A percentile compares a stretch with the other conserved stretches of the same genome.
These are phyloP conservation scores for Vitis hybrid DNA, from an alignment of 177 flowering plant species.

Conservation along the genomic window DNA sequence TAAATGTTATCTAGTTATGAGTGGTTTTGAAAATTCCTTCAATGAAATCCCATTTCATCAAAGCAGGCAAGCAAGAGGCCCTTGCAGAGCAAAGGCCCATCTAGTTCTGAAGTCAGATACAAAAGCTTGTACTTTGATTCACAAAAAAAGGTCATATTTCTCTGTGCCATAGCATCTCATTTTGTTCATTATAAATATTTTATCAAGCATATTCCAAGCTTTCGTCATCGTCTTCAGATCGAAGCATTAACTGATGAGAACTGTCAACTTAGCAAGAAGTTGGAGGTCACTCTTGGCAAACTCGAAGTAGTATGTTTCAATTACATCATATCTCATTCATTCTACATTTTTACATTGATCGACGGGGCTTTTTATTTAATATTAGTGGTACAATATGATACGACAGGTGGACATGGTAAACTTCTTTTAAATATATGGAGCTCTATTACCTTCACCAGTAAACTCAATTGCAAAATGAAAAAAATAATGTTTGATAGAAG, in stretches of 20 bases:
- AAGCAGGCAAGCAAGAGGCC: slow-evolving; percentile 14
- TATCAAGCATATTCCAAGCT: background rate
- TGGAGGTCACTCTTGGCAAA: slow-evolving; percentile 36
- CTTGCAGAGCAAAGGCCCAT: slow-evolving; percentile 1
- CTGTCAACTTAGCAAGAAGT: slow-evolving; percentile 28
- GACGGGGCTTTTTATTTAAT: no score
- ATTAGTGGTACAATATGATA: no score
- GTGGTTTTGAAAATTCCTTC: background rate
- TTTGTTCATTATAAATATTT: background rate
- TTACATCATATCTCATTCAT: background rate
- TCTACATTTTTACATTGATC: background rate
- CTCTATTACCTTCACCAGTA: no score
- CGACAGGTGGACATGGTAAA: no score
- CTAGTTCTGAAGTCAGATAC: slow-evolving; percentile 15
- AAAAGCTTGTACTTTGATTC: slow-evolving; percentile 37
- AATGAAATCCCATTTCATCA: background rate
- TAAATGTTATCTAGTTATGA: background rate
- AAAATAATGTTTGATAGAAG: no score
- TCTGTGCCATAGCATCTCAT: background rate
- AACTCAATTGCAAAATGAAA: no score
- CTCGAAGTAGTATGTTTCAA: slow-evolving; percentile 37
- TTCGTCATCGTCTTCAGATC: slow-evolving; percentile 24
- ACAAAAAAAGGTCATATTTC: slow-evolving; percentile 39
- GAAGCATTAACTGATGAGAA: slow-evolving; percentile 40
- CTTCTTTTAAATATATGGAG: no score